Evolutionary conservation across 148 eudicot species (phyloP), one percentile per base, ranked within the genome.

Genomic region (Chenopodium quinoa): DNA sequence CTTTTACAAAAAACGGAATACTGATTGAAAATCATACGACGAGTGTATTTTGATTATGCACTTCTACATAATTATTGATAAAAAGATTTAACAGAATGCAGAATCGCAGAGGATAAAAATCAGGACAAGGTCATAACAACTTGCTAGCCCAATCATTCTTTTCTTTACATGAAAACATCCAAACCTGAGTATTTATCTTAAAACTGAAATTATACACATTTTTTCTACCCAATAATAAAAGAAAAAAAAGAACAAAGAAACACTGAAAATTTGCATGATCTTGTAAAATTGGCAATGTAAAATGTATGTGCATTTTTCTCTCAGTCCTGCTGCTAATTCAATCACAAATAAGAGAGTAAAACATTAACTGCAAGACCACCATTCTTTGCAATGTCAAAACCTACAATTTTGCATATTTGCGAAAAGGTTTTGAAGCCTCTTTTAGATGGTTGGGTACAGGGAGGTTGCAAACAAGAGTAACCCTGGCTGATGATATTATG

Each of bases 401-500:
- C 84, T 81, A 91, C 67, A 91, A 68, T 79, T 86, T 91, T 9
- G 97, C 94, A 40, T 84, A 75, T 77, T 82, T 89, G 71, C 87
- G 82, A 62, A 92, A 83, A 76, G 78, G 84, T 22, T 84, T 63
- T 64, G 82, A 83, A 37, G 82, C 88, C 22, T 82, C 83, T 75
- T 82, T 84, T 25, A 82, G 72, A 75, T 84, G 76, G 68, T 85
- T 81, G 0, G 96, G 92, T 34, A 87, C 87, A 54, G 91, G 91
- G 88, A 92, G 76, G 81, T 89, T 90, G 44, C 87, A 85, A 34
- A 88, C 70, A 52, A 92, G 85, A 68, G 97, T 92, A 25, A 92
- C 94, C 77, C 91, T 86, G 0, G 97, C 75, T 1, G 91, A 86
- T 12, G 97, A 85, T 76, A 91, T 83, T 84, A 92, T 40, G 9